Evolutionary conservation across 2,329 filamentous ascomycete genomes (phyloP).

Genomic region (Coniochaeta ligniaria): DNA sequence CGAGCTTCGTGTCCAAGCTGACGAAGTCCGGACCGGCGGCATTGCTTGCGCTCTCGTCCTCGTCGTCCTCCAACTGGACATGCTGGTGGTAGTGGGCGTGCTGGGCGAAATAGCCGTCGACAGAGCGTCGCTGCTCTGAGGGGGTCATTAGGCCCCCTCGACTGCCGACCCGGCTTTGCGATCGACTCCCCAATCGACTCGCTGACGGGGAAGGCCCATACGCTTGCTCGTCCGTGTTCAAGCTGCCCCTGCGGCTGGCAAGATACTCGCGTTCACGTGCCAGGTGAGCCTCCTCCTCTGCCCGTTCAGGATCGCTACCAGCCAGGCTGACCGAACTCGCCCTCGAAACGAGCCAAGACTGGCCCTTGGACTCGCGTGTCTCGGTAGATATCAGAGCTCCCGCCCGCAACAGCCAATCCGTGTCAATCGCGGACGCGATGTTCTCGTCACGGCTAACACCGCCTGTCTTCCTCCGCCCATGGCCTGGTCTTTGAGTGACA

Average conservation of each 20-base stretch:
- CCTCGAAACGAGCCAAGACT: slow-evolving; percentile 60
- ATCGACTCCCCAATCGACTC: slow-evolving; percentile 41
- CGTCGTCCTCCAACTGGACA: background rate
- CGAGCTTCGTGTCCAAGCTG: slow-evolving; percentile 52
- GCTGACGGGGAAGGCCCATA: slow-evolving; percentile 20
- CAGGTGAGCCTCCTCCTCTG: slow-evolving; percentile 39
- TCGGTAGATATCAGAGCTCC: slow-evolving; percentile 56
- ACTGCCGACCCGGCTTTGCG: slow-evolving; percentile 35
- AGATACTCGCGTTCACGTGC: slow-evolving; percentile 39
- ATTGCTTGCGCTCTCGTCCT: background rate
- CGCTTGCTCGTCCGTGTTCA: slow-evolving; percentile 29
- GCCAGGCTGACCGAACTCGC: slow-evolving; percentile 57
- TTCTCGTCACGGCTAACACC: slow-evolving; percentile 21
- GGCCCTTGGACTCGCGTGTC: slow-evolving; percentile 60
- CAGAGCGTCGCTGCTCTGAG: slow-evolving; percentile 24
- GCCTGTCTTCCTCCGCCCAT: slow-evolving; percentile 22
- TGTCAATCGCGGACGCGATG: slow-evolving; percentile 29
- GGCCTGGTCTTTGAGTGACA: slow-evolving; percentile 12
- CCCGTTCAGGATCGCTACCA: slow-evolving; percentile 37
- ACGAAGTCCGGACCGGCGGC: slow-evolving; percentile 53
- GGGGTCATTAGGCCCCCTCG: slow-evolving; percentile 35
- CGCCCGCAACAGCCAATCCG: slow-evolving; percentile 59
- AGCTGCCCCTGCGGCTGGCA: slow-evolving; percentile 38
- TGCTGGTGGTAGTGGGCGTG: background rate
- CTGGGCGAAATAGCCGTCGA: slow-evolving; percentile 27